Conservation (phyloP, 2,329 filamentous ascomycete genomes). For the Ophiostoma perfectum region DNA sequence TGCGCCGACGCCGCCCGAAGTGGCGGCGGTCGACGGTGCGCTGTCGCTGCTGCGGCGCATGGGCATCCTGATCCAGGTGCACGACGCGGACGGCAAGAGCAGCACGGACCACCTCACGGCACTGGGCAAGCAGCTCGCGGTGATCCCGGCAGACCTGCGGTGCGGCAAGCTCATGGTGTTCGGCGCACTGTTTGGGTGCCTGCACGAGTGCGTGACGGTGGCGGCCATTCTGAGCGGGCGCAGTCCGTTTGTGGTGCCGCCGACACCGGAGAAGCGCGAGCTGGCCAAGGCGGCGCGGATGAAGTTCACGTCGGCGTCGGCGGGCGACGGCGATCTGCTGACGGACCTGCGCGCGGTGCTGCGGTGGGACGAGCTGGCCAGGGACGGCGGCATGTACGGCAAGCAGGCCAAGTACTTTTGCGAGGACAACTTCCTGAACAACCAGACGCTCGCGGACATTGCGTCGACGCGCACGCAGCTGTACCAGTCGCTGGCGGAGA, state of each 20-base stretch:
- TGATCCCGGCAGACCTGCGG: constrained; percentile 88
- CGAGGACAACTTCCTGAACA: constrained; percentile 76
- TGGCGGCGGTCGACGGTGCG: constrained; percentile 78
- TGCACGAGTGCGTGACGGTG: constrained; percentile 82
- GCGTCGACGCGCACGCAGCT: constrained; percentile 81
- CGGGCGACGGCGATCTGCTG: constrained; percentile 77
- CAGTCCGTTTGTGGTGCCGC: constrained; percentile 77
- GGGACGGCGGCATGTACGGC: constrained; percentile 46
- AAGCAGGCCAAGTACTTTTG: constrained; percentile 71
- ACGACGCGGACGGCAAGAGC: constrained; percentile 48
- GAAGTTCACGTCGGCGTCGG: constrained; percentile 55
- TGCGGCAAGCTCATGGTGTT: constrained; percentile 95
- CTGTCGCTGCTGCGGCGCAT: constrained; percentile 73
- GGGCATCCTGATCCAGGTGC: constrained; percentile 65
- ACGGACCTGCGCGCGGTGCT: constrained; percentile 82
- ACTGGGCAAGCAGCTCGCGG: constrained; percentile 84
- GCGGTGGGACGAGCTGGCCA: constrained; percentile 67
- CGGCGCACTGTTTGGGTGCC: constrained; percentile 85
- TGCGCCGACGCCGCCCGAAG: constrained; percentile 84
- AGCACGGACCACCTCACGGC: constrained; percentile 65
- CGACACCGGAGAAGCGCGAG: constrained; percentile 69
- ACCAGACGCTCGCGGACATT: constrained; percentile 81
- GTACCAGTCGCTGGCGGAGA: constrained; percentile 76
- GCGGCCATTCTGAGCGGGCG: constrained; percentile 77
- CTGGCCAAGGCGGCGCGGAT: constrained; percentile 71